These are phyloP conservation scores for Boletus sp. DNA, from an alignment of 768 basidiomycete genomes.

Conservation along the genomic window DNA sequence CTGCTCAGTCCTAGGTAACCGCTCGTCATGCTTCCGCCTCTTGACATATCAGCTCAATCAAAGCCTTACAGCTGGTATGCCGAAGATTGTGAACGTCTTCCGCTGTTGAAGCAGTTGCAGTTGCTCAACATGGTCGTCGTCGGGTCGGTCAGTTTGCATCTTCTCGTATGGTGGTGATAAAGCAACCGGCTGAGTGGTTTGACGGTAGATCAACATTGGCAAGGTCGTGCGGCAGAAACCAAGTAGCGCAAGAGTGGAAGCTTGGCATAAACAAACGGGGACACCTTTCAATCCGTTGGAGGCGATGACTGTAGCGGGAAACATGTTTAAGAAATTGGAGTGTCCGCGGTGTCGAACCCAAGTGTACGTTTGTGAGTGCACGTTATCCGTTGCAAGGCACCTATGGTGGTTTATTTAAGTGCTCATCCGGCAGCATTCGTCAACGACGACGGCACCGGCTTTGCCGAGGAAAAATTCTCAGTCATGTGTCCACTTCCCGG, in stretches of 20 bases:
- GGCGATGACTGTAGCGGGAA: conserved; percentile 23
- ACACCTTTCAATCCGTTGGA: conserved; percentile 36
- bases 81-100: conserved; percentile 33
- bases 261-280: conserved; percentile 26
- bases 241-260: conserved; percentile 9
- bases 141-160: conserved; percentile 23
- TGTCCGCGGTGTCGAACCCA: conserved; percentile 36
- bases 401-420: neutral
- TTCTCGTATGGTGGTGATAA: neutral
- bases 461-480: conserved; percentile 42
- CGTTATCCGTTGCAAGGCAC: neutral
- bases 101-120: conserved; percentile 22
- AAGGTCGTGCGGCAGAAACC: conserved; percentile 16
- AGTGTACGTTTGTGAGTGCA: conserved; percentile 32
- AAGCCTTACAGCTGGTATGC: conserved; percentile 27
- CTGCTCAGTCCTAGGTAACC: conserved; percentile 36
- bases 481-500: conserved; percentile 34
- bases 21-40: neutral
- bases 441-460: conserved; percentile 42
- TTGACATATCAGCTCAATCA: neutral
- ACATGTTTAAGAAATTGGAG: conserved; percentile 25
- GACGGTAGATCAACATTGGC: conserved; percentile 24
- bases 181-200: neutral
- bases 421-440: conserved; percentile 36
- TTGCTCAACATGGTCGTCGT: conserved; percentile 28